Conservation (phyloP, 352 stramenopile species). For the Globisporangium alternatum region DNA sequence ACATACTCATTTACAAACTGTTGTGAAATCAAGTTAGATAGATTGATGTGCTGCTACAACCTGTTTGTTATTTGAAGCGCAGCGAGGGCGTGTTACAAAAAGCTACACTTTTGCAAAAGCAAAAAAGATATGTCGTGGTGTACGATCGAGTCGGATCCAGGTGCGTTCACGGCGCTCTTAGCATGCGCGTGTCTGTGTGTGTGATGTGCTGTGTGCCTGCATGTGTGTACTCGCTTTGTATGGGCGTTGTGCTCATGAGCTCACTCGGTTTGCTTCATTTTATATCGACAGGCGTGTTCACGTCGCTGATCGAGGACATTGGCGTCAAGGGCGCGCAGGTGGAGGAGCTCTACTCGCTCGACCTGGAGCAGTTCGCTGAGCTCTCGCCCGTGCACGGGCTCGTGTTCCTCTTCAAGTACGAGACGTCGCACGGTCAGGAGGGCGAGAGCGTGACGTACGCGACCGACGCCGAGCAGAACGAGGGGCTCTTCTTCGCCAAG, state of each 20-base stretch:
- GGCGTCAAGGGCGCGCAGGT: conserved; percentile 92
- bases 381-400: conserved; percentile 88
- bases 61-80: no score
- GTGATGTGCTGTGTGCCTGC: neutral
- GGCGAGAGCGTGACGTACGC: conserved; percentile 17
- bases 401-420: conserved; percentile 97
- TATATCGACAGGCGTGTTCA: conserved; percentile 71
- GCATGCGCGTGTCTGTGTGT: neutral
- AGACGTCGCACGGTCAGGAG: conserved; percentile 43
- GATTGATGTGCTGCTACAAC: no score
- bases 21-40: no score
- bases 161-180: conserved; percentile 20
- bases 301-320: conserved; percentile 92
- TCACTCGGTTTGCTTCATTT: neutral
- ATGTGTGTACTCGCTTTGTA: neutral
- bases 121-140: conserved; percentile 59
- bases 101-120: neutral
- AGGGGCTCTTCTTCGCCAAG: conserved; percentile 93
- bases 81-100: no score
- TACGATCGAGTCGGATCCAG: conserved; percentile 78
- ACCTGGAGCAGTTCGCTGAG: conserved; percentile 78
- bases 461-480: conserved; percentile 35
- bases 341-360: conserved; percentile 93
- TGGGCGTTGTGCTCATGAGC: neutral
- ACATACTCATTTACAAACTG: no score